Evolutionary conservation across 306 rosid genomes (phyloP).

Genomic region (Mimosa bimucronata): DNA sequence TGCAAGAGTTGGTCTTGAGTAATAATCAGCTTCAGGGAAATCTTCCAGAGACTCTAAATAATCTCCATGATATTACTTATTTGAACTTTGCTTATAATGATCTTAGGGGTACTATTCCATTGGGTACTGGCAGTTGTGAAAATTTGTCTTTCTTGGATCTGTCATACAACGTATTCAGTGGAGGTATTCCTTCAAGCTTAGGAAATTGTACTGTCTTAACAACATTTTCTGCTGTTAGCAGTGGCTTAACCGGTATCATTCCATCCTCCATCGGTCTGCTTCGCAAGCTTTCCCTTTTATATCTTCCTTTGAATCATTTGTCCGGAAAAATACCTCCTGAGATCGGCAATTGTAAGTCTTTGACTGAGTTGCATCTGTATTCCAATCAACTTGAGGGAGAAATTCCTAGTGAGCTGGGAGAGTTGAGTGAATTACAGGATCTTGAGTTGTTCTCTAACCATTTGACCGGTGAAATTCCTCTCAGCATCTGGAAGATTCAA

Average conservation of each 20-base stretch:
- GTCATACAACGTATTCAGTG: slow-evolving; percentile 58
- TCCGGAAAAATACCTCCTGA: slow-evolving; percentile 75
- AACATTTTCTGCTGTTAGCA: slow-evolving; percentile 33
- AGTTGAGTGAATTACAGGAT: slow-evolving; percentile 49
- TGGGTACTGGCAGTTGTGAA: slow-evolving; percentile 51
- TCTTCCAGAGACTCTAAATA: slow-evolving; percentile 59
- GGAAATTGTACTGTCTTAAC: slow-evolving; percentile 66
- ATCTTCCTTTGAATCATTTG: slow-evolving; percentile 59
- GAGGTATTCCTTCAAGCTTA: slow-evolving; percentile 63
- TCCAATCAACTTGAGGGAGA: slow-evolving; percentile 70
- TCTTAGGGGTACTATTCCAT: slow-evolving; percentile 66
- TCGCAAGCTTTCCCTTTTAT: slow-evolving; percentile 38
- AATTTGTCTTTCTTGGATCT: slow-evolving; percentile 54
- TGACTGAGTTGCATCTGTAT: slow-evolving; percentile 52
- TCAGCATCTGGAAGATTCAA: slow-evolving; percentile 80
- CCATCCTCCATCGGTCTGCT: slow-evolving; percentile 71
- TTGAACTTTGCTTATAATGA: slow-evolving; percentile 42
- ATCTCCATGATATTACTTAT: slow-evolving; percentile 45
- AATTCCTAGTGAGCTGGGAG: slow-evolving; percentile 76
- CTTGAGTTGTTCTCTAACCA: slow-evolving; percentile 62
- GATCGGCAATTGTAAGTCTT: slow-evolving; percentile 68
- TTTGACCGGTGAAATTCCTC: slow-evolving; percentile 76
- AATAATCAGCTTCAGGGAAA: slow-evolving; percentile 52
- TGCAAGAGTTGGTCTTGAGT: slow-evolving; percentile 48
- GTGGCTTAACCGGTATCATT: slow-evolving; percentile 65